A percentile compares a stretch with the other conserved stretches of the same genome.
phyloP scores from a whole-genome alignment of 2,329 filamentous ascomycete species.

The Trichoderma lentiforme region DNA sequence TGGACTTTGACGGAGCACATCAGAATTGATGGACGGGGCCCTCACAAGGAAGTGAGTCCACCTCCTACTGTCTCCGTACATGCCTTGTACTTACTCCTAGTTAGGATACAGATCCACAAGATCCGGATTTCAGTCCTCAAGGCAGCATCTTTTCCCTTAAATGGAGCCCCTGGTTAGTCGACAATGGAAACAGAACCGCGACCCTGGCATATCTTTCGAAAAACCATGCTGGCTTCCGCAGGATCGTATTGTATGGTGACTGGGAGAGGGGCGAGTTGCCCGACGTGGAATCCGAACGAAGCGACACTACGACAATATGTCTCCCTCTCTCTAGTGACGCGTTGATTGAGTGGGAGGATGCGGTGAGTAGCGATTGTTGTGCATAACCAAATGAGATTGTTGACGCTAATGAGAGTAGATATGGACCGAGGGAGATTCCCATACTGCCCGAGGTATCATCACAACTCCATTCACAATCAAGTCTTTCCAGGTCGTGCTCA shows the following conservation, averaged over 20 bases:
- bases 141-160: slow-evolving; percentile 50
- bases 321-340: slow-evolving; percentile 49
- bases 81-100: background rate
- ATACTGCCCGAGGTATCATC: slow-evolving; percentile 51
- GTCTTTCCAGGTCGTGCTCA: slow-evolving; percentile 49
- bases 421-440: slow-evolving; percentile 37
- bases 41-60: slow-evolving; percentile 35
- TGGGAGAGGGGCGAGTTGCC: slow-evolving; percentile 38
- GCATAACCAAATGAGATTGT: too few species aligned
- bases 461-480: slow-evolving; percentile 49
- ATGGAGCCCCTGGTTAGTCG: slow-evolving; percentile 53
- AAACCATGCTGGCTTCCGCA: slow-evolving; percentile 55
- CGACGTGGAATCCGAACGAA: slow-evolving; percentile 36
- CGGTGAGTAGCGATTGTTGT: slow-evolving; percentile 32
- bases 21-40: slow-evolving; percentile 47
- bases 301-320: slow-evolving; percentile 48
- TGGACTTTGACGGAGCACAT: slow-evolving; percentile 52
- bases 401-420: slow-evolving; percentile 34
- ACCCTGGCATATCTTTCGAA: slow-evolving; percentile 49
- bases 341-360: slow-evolving; percentile 55
- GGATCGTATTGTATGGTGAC: slow-evolving; percentile 39
- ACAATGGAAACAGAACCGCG: slow-evolving; percentile 35
- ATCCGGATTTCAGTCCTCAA: slow-evolving; percentile 49
- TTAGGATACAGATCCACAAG: slow-evolving; percentile 32
- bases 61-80: background rate